Conservation (phyloP, 2,329 filamentous ascomycete species). For the Cadophora gregata region DNA sequence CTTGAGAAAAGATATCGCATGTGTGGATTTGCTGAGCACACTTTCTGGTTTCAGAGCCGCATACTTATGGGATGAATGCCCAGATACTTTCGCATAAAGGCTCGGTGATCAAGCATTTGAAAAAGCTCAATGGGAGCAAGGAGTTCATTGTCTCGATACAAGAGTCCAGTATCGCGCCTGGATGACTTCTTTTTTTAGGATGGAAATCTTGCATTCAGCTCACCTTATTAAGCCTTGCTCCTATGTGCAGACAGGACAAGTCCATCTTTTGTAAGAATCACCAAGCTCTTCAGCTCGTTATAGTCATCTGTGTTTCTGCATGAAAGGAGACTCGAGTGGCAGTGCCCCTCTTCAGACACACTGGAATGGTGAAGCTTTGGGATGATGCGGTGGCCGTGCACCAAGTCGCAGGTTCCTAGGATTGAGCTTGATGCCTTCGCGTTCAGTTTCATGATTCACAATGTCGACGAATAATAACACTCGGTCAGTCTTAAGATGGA, state of each 20-base stretch:
- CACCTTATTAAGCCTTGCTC: neutral
- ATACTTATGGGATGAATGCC: neutral
- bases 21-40: neutral
- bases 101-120: neutral
- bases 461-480: neutral
- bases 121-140: neutral
- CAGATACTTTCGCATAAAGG: neutral
- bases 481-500: neutral
- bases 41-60: neutral
- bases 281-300: neutral
- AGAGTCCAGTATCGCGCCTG: neutral
- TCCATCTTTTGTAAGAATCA: neutral
- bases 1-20: neutral
- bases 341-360: neutral
- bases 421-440: neutral
- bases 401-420: neutral
- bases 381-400: neutral
- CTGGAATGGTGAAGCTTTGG: neutral
- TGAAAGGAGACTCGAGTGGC: neutral
- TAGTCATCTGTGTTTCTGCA: neutral
- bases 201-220: neutral
- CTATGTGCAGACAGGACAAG: neutral
- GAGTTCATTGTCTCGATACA: neutral
- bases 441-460: neutral
- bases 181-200: neutral